These are phyloP conservation scores for Massarina eburnea DNA, from an alignment of 2,329 filamentous ascomycete species.

Conservation along the genomic window DNA sequence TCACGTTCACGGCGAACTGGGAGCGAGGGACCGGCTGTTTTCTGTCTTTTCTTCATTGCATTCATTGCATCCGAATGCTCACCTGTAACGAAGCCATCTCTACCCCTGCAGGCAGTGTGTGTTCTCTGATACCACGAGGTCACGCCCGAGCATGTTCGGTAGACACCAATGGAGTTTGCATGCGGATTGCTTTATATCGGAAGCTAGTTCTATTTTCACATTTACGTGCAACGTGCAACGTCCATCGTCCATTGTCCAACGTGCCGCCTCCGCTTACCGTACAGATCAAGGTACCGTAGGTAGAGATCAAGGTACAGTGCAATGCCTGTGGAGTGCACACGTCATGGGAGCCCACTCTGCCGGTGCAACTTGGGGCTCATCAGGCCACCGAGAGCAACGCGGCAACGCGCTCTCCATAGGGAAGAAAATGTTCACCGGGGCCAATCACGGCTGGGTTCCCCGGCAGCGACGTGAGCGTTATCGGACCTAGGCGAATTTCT, in stretches of 20 bases:
- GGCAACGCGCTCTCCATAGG: no score
- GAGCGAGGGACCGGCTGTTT: constrained; percentile 36
- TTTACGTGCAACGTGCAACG: no score
- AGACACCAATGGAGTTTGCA: constrained; percentile 39
- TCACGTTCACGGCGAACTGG: constrained; percentile 38
- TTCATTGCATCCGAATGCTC: constrained; percentile 38
- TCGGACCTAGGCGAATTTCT: constrained; percentile 20
- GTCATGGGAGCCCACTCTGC: no score
- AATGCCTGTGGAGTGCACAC: no score
- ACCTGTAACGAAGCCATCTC: constrained; percentile 22
- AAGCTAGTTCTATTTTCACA: not conserved
- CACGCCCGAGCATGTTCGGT: constrained; percentile 28
- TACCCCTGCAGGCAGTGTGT: constrained; percentile 17
- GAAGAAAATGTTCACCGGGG: not conserved
- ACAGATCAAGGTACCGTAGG: no score
- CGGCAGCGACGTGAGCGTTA: constrained; percentile 25
- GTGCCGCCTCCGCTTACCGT: no score
- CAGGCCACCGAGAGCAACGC: not conserved
- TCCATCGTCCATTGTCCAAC: no score
- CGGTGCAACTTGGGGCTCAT: not conserved
- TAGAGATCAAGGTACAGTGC: no score
- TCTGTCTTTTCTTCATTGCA: constrained; percentile 34
- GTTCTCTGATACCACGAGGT: constrained; percentile 24
- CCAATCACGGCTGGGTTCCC: constrained; percentile 13
- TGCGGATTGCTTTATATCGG: constrained; percentile 15